These are phyloP conservation scores for Kurtzmaniella quercitrusa DNA, from an alignment of 1,139 yeast genomes.

Conservation along the genomic window DNA sequence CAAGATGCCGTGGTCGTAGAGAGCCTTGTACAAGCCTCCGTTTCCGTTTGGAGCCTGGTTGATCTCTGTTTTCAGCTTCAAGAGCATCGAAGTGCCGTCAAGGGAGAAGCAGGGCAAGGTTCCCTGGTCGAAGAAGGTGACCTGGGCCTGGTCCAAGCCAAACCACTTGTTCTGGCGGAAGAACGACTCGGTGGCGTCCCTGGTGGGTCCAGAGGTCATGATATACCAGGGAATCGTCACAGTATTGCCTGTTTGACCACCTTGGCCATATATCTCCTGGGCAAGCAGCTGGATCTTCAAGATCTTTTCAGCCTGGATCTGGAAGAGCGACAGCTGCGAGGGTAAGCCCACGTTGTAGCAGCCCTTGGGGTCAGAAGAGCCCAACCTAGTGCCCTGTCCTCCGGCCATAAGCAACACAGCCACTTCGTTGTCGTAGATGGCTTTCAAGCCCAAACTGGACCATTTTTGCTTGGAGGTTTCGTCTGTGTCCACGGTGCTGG, in stretches of 20 bases:
- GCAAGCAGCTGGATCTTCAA: conserved; percentile 59
- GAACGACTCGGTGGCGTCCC: conserved; percentile 67
- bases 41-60: conserved; percentile 97
- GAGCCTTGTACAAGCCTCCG: conserved; percentile 92
- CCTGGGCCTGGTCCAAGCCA: conserved; percentile 58
- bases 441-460: conserved; percentile 58
- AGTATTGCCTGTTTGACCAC: too few species aligned
- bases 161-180: conserved; percentile 61
- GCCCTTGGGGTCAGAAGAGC: conserved; percentile 88
- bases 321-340: conserved; percentile 78
- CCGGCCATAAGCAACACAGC: conserved; percentile 95
- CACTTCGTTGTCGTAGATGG: conserved; percentile 68
- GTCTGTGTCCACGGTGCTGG: conserved; percentile 43
- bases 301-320: conserved; percentile 88
- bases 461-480: conserved; percentile 36
- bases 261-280: conserved; percentile 20
- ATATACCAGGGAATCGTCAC: conserved; percentile 73
- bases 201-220: conserved; percentile 94
- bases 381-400: conserved; percentile 95
- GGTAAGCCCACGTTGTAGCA: conserved; percentile 87
- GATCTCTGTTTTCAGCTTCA: conserved; percentile 50
- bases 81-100: conserved; percentile 66
- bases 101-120: conserved; percentile 83
- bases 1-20: conserved; percentile 59
- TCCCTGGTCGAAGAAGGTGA: conserved; percentile 89